phyloP scores from a whole-genome alignment of 106 monocot species.

The Acanthochlamys bracteata region DNA sequence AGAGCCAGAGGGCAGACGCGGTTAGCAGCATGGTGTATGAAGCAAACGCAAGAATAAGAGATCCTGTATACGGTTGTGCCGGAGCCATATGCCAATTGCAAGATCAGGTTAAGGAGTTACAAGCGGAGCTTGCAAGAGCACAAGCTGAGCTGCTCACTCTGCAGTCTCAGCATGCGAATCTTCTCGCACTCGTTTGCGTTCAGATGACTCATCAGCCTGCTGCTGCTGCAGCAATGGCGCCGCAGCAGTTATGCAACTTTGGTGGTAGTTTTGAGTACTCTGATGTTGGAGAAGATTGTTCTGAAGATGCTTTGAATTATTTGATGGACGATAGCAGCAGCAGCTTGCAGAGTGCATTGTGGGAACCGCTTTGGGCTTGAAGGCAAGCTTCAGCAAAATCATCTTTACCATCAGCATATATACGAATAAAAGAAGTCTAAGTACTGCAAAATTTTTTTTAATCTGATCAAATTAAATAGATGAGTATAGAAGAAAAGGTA shows the following conservation, averaged over 20 bases:
- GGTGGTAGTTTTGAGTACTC: background rate
- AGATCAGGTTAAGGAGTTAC: slow-evolving; percentile 8
- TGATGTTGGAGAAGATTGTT: background rate
- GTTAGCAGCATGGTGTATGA: slow-evolving; percentile 17
- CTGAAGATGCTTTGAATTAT: background rate
- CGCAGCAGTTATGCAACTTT: background rate
- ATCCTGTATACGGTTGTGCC: slow-evolving; percentile 12
- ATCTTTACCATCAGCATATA: background rate
- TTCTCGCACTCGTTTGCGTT: slow-evolving; percentile 1
- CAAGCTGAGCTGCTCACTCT: slow-evolving; percentile 6
- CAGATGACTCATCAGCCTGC: slow-evolving; percentile 3
- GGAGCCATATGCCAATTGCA: slow-evolving; percentile 14
- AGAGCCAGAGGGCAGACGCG: slow-evolving; percentile 9
- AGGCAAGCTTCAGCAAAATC: too few species aligned
- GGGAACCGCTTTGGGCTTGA: background rate
- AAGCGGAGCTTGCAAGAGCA: slow-evolving; percentile 9
- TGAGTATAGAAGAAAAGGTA: too few species aligned
- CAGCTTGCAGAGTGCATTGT: background rate
- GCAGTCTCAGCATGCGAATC: slow-evolving; percentile 4
- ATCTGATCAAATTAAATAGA: too few species aligned
- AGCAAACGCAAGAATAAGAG: slow-evolving; percentile 10
- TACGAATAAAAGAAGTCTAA: background rate
- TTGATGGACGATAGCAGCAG: background rate
- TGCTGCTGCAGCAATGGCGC: background rate
- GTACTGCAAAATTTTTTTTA: background rate